Evolutionary conservation across 2,329 filamentous ascomycete genomes (phyloP).

Genomic region (Cordyceps tenuipes): DNA sequence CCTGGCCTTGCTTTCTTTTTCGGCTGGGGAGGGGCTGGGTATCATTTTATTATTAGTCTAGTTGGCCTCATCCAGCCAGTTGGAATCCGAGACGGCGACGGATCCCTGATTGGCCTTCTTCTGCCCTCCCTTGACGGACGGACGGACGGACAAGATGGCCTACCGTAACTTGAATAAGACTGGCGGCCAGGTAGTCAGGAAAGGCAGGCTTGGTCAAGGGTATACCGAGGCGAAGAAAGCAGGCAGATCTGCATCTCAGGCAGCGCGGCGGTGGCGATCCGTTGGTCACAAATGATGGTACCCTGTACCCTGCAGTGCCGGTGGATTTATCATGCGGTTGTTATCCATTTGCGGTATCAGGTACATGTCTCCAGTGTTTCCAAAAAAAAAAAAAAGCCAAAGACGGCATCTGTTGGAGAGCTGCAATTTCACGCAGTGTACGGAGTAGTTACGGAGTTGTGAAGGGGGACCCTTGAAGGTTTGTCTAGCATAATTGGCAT

Average conservation of each 20-base stretch:
- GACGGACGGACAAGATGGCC: too few species aligned
- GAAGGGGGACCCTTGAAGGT: neutral
- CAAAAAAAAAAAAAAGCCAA: neutral
- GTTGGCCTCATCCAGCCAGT: too few species aligned
- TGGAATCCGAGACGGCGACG: neutral
- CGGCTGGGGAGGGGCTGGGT: neutral
- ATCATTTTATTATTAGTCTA: neutral
- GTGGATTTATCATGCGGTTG: neutral
- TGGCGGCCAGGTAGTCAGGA: too few species aligned
- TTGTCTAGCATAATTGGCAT: neutral
- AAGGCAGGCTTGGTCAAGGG: too few species aligned
- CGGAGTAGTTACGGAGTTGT: neutral
- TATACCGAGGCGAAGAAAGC: neutral
- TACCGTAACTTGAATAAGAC: too few species aligned
- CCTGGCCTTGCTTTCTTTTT: neutral
- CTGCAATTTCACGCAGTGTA: neutral
- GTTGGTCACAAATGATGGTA: neutral
- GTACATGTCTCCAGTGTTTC: neutral
- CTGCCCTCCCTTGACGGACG: too few species aligned
- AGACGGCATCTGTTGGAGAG: neutral
- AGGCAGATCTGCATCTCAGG: slow-evolving; percentile 5
- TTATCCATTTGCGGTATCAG: neutral
- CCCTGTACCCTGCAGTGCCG: neutral
- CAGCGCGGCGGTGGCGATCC: neutral
- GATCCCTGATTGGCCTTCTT: slow-evolving; percentile 4